Base-by-base conservation (phyloP, 2,329 filamentous ascomycete species). In the Bipolaris oryzae region DNA sequence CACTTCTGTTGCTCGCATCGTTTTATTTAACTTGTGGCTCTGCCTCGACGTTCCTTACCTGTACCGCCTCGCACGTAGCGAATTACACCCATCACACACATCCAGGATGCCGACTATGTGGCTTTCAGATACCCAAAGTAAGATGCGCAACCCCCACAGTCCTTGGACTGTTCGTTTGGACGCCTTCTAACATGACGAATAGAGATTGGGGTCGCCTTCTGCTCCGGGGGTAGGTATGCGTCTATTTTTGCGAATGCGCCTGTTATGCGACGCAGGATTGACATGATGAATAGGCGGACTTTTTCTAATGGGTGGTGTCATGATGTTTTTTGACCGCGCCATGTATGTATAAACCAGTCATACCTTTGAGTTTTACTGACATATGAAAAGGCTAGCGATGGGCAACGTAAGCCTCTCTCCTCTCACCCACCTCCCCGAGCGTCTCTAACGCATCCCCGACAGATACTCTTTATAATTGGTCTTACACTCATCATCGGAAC, bases 121-220 rank as follows among this genome's bases (percentile, higher is more conserved):
- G 94, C 85, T 98, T 73, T 91, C 93, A 70, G 94, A 98, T 80
- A 87, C 90, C 75, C 94, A 98, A 79, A 98, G 94, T 96, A 84
- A 73, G 90, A 82, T 50, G 64, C 66, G 59, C 54, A 51, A 38
- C 45, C 21, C 34, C 15, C 16, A n/a, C 34, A 21, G 34, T 20
- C 45, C 23, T 23, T 34, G 18, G 15, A 33, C 41, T 31, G 44
- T 31, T 35, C 25, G 3, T n/a, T 47, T 41, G 39, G 10, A 35
- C 13, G 18, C 15, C 16, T 45, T 11, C 65, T 68, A 53, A 63
- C 58, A 41, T 20, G 15, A 13, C 16, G 13, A 9, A 68, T 72
- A 98, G 95, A 99, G 79, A 90, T 98, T 72, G 95, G 95, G 69
- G 93, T 97, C 62, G 91, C 93, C 76, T 99, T 99, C 83, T 98